Evolutionary conservation across 2,329 filamentous ascomycete genomes (phyloP).

Genomic region (Aspergillus jensenii): DNA sequence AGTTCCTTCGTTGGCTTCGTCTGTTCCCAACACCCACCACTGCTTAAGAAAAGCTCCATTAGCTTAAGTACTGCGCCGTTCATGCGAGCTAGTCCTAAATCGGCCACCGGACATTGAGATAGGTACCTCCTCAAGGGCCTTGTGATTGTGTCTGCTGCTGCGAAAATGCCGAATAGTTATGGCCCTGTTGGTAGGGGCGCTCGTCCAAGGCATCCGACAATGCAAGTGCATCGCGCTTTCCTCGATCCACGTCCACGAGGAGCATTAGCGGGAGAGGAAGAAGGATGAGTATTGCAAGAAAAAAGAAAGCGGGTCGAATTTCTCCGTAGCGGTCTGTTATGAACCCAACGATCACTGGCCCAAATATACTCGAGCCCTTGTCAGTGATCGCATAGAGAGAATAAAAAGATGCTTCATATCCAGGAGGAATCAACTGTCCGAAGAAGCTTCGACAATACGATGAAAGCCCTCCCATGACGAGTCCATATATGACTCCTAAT

Average conservation of each 20-base stretch:
- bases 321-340: slow-evolving; percentile 84
- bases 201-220: slow-evolving; percentile 56
- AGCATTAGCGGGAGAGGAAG: slow-evolving; percentile 82
- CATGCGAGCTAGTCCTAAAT: not conserved
- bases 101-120: too few relatives aligned
- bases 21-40: too few relatives aligned
- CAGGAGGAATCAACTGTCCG: slow-evolving; percentile 89
- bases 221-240: slow-evolving; percentile 66
- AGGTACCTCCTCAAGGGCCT: not conserved
- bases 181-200: slow-evolving; percentile 15
- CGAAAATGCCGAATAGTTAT: slow-evolving; percentile 28
- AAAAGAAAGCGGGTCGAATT: slow-evolving; percentile 87
- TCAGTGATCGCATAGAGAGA: slow-evolving; percentile 96
- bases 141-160: not conserved
- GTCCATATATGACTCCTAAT: slow-evolving; percentile 83
- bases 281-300: slow-evolving; percentile 80
- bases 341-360: slow-evolving; percentile 86
- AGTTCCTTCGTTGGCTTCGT: too few relatives aligned
- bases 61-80: not conserved
- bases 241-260: slow-evolving; percentile 79
- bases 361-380: slow-evolving; percentile 92
- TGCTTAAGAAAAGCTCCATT: not conserved
- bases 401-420: slow-evolving; percentile 94
- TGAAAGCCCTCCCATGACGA: slow-evolving; percentile 89
- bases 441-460: slow-evolving; percentile 91